Conservation (phyloP, 495 filamentous ascomycete species). For the Geoglossum glabrum region DNA sequence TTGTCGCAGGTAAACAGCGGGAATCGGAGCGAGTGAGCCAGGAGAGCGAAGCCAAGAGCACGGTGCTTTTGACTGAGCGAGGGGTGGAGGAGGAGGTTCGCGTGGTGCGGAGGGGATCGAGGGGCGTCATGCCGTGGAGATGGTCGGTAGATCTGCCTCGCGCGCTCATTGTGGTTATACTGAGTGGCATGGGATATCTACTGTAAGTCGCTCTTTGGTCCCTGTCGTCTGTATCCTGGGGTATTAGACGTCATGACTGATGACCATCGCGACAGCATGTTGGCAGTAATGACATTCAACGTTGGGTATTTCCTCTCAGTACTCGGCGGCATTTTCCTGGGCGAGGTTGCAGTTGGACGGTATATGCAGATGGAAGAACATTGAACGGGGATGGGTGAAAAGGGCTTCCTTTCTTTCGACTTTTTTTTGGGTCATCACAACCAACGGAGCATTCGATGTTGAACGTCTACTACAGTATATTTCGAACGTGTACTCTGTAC, state of each 20-base stretch:
- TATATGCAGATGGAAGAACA: slow-evolving; percentile 22
- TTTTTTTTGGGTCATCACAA: too few relatives aligned
- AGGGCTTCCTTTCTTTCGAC: neutral
- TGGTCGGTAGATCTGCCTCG: slow-evolving; percentile 59
- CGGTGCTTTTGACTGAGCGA: slow-evolving; percentile 37
- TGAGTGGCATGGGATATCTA: slow-evolving; percentile 63
- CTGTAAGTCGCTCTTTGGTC: slow-evolving; percentile 43
- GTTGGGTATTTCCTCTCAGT: slow-evolving; percentile 88
- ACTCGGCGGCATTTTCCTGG: slow-evolving; percentile 62
- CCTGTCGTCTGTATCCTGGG: neutral
- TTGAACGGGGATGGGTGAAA: slow-evolving; percentile 1
- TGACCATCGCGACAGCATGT: slow-evolving; percentile 41
- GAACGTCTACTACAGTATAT: too few relatives aligned
- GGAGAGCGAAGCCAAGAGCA: slow-evolving; percentile 36
- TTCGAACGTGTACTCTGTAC: too few relatives aligned
- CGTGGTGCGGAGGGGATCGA: slow-evolving; percentile 35
- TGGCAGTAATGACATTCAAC: slow-evolving; percentile 97
- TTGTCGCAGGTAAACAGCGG: slow-evolving; percentile 41
- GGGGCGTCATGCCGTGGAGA: slow-evolving; percentile 45
- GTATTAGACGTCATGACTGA: neutral
- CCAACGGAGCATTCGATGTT: too few relatives aligned
- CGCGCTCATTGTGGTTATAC: slow-evolving; percentile 43
- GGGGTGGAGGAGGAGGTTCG: slow-evolving; percentile 56
- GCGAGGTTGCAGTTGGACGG: slow-evolving; percentile 61
- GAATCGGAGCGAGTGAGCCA: slow-evolving; percentile 29